Base-by-base conservation (phyloP, 1,284 basidiomycete species). In the Leucoagaricus sp. region DNA sequence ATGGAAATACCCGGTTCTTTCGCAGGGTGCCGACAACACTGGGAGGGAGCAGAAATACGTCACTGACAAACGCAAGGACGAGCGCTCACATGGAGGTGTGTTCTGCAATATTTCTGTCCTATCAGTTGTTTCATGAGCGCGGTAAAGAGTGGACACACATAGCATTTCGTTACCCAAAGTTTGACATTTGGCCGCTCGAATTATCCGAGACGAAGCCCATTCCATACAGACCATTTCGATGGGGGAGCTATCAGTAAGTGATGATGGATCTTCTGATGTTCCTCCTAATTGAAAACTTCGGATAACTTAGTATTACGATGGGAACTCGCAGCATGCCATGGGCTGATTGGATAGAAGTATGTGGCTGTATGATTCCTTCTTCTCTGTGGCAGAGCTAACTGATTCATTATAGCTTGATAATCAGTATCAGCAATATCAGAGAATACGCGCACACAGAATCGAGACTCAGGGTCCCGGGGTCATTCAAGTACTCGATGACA, bases 341-440 rank as follows among this genome's bases (percentile, higher is more conserved):
- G 82, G 75, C 77, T 17, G 82, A 86, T 52, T 89, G 87, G 86
- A 81, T 87, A 52, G 86, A 88, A 73, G 82, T 83, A 56, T 57
- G 64, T 53, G 45, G 8, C 38, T 44, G 15, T 46, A 17, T 26
- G 31, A 10, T 13, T 23, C 31, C 7, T 49, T 44, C 19, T 8
- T 36, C n/a, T 33, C 25, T 21, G n/a, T 46, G 31, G 47, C 21
- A 38, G 31, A 23, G 34, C 49, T 42, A 26, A 50, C 29, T 8
- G 25, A 45, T 28, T 21, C 28, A 29, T 33, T 34, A n/a, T 23
- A 84, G 77, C 74, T 87, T 21, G 87, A 89, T 67, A 72, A 78
- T 48, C 73, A 81, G 49, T 86, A 83, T 63, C 67, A 70, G 19
- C 62, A 65, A 33, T 85, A 83, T 62, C 79, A 85, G 63, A 74